Percentiles rank a stretch among this genome's conserved stretches.
Conservation (phyloP, 1,139 yeast species). For the Zygosaccharomyces sapae region DNA sequence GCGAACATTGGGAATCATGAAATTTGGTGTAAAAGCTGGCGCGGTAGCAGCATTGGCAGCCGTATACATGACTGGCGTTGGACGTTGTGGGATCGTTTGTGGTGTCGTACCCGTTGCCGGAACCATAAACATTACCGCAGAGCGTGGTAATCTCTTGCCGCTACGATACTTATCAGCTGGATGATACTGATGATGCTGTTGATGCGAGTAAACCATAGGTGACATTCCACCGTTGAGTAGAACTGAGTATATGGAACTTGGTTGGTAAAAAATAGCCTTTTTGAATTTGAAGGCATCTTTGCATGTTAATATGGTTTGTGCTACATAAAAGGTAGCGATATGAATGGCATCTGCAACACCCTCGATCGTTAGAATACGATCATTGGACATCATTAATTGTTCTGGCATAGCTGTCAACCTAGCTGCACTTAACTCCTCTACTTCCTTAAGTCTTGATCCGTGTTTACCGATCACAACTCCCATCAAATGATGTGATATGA, state of each 20-base stretch:
- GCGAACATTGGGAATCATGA: slow-evolving; percentile 30
- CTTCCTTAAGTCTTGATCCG: slow-evolving; percentile 72
- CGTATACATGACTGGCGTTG: slow-evolving; percentile 20
- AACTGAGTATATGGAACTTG: slow-evolving; percentile 42
- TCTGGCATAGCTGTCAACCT: slow-evolving; percentile 72
- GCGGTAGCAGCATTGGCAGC: slow-evolving; percentile 30
- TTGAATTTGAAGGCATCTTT: slow-evolving; percentile 49
- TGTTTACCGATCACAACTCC: slow-evolving; percentile 81
- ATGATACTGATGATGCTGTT: slow-evolving; percentile 28
- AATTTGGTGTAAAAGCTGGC: slow-evolving; percentile 27
- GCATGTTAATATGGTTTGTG: slow-evolving; percentile 62
- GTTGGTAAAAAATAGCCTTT: slow-evolving; percentile 60
- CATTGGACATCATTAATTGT: slow-evolving; percentile 74
- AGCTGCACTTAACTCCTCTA: slow-evolving; percentile 82
- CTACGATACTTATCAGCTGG: slow-evolving; percentile 25
- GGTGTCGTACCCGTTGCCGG: slow-evolving; percentile 8
- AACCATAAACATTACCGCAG: slow-evolving; percentile 16
- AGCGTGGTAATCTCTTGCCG: slow-evolving; percentile 17
- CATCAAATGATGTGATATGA: slow-evolving; percentile 77
- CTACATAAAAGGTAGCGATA: slow-evolving; percentile 72
- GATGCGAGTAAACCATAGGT: slow-evolving; percentile 14
- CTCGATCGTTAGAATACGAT: slow-evolving; percentile 62
- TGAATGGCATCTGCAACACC: slow-evolving; percentile 90
- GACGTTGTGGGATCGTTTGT: slow-evolving; percentile 5
- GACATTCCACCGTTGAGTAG: slow-evolving; percentile 20